Base-by-base conservation (phyloP, 352 stramenopile genomes). In the Phytophthora tentaculata region DNA sequence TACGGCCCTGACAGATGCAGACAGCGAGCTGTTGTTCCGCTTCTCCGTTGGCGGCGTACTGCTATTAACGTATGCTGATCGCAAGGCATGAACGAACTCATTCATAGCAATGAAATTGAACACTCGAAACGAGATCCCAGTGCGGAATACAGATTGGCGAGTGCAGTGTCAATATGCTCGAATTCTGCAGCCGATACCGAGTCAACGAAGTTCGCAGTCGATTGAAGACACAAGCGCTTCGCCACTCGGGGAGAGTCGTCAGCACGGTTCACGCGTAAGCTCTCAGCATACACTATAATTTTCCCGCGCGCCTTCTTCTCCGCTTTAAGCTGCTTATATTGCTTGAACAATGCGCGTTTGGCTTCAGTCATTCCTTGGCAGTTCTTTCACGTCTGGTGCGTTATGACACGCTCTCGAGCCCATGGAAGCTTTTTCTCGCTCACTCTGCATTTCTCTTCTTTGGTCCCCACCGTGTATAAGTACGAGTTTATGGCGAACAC, bases 91-190 rank as follows among this genome's bases (percentile, higher is more conserved):
- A n/a, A n/a, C n/a, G n/a, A n/a, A n/a, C n/a, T n/a, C n/a, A n/a
- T n/a, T n/a, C n/a, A n/a, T n/a, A n/a, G n/a, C n/a, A n/a, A n/a
- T n/a, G n/a, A n/a, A 32, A 32, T 32, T 8, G 28, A 44, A 16
- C 3, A 44, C 29, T 37, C 47, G 41, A 66, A 43, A 61, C 39
- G 32, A 39, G 12, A 39, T 39, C 3, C 32, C 32, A 39, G 32
- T 39, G 8, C 32, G 12, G 10, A 39, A n/a, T n/a, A n/a, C n/a
- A n/a, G n/a, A n/a, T n/a, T n/a, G n/a, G n/a, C n/a, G n/a, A n/a
- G n/a, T n/a, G n/a, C n/a, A n/a, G n/a, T n/a, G n/a, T n/a, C n/a
- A n/a, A n/a, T n/a, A 39, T 39, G 10, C 32, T 39, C 28, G 5
- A 8, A 9, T 32, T 32, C 28, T 9, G 28, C 28, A 9, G 5